Evolutionary conservation across 31 red algal species (phyloP).

Genomic region (Odonthalia washingtoniensis): DNA sequence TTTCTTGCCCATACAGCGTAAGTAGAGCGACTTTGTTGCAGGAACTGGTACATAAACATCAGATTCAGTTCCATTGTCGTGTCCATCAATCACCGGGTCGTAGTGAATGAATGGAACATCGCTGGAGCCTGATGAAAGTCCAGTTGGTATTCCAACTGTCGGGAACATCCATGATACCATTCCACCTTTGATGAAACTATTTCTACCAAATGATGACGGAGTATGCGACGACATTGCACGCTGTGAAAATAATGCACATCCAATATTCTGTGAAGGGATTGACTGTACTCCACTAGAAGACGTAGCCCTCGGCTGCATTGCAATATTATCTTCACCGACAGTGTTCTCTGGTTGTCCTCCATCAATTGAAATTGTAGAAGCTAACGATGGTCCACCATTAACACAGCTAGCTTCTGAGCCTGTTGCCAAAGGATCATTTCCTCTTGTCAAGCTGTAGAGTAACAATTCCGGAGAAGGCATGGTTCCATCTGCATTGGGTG

Average conservation of each 20-base stretch:
- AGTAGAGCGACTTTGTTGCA: slow-evolving; percentile 49
- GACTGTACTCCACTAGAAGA: background rate
- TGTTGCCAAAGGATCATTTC: background rate
- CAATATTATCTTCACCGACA: background rate
- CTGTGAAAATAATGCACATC: background rate
- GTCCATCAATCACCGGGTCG: slow-evolving; percentile 41
- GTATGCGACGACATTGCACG: background rate
- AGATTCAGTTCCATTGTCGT: slow-evolving; percentile 35
- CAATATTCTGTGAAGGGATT: background rate
- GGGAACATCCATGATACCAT: too few relatives aligned
- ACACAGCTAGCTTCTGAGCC: background rate
- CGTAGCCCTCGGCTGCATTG: background rate
- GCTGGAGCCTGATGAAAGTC: background rate
- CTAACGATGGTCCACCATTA: background rate
- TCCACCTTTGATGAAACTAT: background rate
- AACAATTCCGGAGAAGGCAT: slow-evolving; percentile 5
- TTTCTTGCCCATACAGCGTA: background rate
- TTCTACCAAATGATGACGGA: background rate
- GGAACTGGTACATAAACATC: slow-evolving; percentile 52
- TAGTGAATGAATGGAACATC: slow-evolving; percentile 51
- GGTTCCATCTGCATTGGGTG: background rate
- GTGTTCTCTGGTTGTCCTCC: background rate
- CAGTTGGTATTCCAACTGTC: too few relatives aligned
- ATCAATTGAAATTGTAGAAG: background rate
- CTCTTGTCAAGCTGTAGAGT: slow-evolving; percentile 30